These are phyloP conservation scores for Hypseocharis bilobata DNA, from an alignment of 441 rosid species.

Conservation along the genomic window DNA sequence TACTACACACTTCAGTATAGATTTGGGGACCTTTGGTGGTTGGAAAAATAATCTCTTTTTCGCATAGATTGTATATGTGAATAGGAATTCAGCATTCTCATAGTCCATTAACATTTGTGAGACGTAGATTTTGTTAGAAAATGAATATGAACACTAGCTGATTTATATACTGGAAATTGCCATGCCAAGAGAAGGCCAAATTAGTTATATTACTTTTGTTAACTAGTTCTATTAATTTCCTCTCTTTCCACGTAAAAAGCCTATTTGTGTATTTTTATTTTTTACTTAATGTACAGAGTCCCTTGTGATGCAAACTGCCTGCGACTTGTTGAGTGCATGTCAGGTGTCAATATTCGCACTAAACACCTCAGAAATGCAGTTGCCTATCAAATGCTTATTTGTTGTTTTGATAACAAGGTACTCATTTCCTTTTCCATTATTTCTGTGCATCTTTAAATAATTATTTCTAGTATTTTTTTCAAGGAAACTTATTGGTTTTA, in stretches of 20 bases:
- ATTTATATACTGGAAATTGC: background rate
- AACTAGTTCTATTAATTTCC: conserved; percentile 1
- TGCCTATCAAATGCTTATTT: conserved; percentile 46
- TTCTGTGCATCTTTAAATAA: background rate
- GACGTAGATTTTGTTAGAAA: no score
- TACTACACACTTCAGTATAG: background rate
- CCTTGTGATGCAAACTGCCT: conserved; percentile 71
- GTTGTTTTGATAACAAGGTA: conserved; percentile 60
- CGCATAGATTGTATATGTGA: background rate
- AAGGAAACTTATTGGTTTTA: background rate
- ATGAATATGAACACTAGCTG: background rate
- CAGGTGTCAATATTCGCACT: conserved; percentile 47
- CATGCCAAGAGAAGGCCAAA: background rate
- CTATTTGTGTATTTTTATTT: background rate
- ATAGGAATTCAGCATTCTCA: background rate
- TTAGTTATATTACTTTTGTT: background rate
- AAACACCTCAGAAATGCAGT: conserved; percentile 54
- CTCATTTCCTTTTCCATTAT: background rate
- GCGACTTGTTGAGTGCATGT: conserved; percentile 59
- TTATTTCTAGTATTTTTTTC: background rate
- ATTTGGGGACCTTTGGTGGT: background rate
- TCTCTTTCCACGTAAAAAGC: conserved; percentile 12
- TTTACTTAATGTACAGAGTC: conserved; percentile 40
- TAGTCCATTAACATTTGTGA: no score
- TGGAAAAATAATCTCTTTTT: no score